Base-by-base conservation (phyloP, 345 rosid genomes). In the Erodium maritimum region DNA sequence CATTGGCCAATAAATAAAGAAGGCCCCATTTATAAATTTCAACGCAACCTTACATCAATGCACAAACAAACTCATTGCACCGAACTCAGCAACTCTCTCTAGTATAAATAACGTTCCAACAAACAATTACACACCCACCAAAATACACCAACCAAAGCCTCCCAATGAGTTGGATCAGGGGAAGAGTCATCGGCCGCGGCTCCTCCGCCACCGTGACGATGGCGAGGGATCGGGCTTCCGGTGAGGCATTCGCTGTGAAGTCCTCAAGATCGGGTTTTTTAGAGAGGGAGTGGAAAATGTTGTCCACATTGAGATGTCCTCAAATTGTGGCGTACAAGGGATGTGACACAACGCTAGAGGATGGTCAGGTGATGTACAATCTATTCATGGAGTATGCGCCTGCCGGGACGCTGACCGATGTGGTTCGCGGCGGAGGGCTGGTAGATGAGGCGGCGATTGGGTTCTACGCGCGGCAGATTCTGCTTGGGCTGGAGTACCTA, bases 291-390 rank as follows among this genome's bases (percentile, higher is more conserved):
- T 73, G 69, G 37, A 57, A 23, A 3, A 60, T 81, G 58, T 66
- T 82, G 8, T 78, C 80, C 7, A 14, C 59, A 7, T 20, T 82
- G 25, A 65, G 19, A 10, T 86, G 82, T 60, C 87, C 95, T 1
- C 75, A 83, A 25, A 69, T 88, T 55, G 78, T 88, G 56, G 76
- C 75, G 13, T 88, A 81, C 75, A 79, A 74, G 53, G 98, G 98
- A 54, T 68, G 67, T 55, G 77, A 74, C 46, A 61, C 75, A 60
- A 81, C 86, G 1, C 64, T 3, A 3, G 93, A 84, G 54, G 69
- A 71, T 22, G 95, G 84, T 21, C 68, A 66, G 77, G 50, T 70
- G 1, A 3, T 73, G 0, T 84, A 77, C 70, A 91, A 91, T 63
- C 66, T 88, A 57, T 60, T 80, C 61, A 59, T 88, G 75, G 96